Base-by-base conservation (phyloP, 2,329 filamentous ascomycete genomes). In the Chaetomium strumarium region DNA sequence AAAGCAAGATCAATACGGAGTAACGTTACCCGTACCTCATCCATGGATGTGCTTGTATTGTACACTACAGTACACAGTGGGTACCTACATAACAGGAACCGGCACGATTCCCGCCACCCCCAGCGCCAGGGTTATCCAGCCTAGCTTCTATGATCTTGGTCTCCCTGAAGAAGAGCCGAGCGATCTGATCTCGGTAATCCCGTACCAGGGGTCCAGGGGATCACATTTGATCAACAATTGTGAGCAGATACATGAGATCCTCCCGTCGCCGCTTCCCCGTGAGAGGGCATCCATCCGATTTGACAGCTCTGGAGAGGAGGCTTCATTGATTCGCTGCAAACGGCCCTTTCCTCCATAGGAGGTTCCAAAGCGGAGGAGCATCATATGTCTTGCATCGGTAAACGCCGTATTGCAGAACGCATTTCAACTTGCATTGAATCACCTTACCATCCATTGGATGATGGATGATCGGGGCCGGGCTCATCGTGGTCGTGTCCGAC, bases 351-450 rank as follows among this genome's bases (percentile, higher is more conserved):
- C 7, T 5, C 12, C 34, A 36, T 37, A n/a, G 14, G 13, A 24
- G 4, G 4, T 7, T 24, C 24, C 31, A 43, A 44, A 49, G 14
- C 33, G 40, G 33, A 19, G n/a, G n/a, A n/a, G n/a, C n/a, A n/a
- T 34, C 24, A n/a, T 6, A 8, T 19, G 40, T 12, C 11, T 2
- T 12, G 19, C 20, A 31, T 36, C 24, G 14, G 36, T 34, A 40
- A 46, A 51, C 36, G 42, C 49, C 33, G 8, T 42, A 16, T 29
- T 49, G 46, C 46, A 34, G 16, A 24, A 24, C 24, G n/a, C 24
- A 24, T 24, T 24, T 24, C 24, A 24, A 24, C 24, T 24, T 7
- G 24, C 24, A 24, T n/a, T n/a, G n/a, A 7, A 24, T 24, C 4
- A 24, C 24, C n/a, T n/a, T n/a, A n/a, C n/a, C n/a, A n/a, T n/a